These are phyloP conservation scores for Cyclotella choctawhatcheeana DNA, from an alignment of 108 stramenopile genomes.

Conservation along the genomic window DNA sequence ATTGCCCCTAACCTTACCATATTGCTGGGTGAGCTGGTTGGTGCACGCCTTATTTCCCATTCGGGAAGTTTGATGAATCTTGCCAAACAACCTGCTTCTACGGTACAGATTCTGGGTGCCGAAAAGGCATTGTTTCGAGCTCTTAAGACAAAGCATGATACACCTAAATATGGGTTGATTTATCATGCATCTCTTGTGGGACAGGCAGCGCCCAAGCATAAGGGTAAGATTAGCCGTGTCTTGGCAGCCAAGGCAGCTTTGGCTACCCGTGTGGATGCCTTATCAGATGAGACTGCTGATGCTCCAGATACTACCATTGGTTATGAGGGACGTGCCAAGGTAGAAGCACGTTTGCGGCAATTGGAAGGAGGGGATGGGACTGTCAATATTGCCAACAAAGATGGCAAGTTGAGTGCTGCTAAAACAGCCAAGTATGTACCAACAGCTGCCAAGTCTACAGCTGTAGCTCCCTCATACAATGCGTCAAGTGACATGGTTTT, in stretches of 20 bases:
- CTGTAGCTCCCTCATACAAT: constrained; percentile 84
- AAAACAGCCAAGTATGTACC: constrained; percentile 84
- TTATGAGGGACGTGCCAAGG: constrained; percentile 95
- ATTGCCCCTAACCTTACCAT: constrained; percentile 99
- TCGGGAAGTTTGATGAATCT: constrained; percentile 98
- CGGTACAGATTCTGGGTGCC: constrained; percentile 99
- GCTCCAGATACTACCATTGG: constrained; percentile 94
- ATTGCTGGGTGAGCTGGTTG: constrained; percentile 98
- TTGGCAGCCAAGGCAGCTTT: constrained; percentile 98
- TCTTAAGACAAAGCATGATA: constrained; percentile 99
- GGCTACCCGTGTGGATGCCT: constrained; percentile 98
- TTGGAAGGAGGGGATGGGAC: constrained; percentile 91
- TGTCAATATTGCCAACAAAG: constrained; percentile 67
- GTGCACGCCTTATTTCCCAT: constrained; percentile 98
- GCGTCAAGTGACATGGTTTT: constrained; percentile 89
- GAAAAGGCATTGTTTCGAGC: constrained; percentile 99
- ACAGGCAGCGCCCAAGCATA: constrained; percentile 98
- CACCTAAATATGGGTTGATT: constrained; percentile 99
- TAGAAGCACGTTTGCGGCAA: constrained; percentile 96
- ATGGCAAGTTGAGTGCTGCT: constrained; percentile 72
- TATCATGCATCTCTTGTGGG: constrained; percentile 99
- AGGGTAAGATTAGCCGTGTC: constrained; percentile 99
- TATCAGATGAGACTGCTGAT: constrained; percentile 91
- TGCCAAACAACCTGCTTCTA: constrained; percentile 99
- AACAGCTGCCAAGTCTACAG: constrained; percentile 75